Evolutionary conservation across 2,329 filamentous ascomycete genomes (phyloP).

Genomic region (Arthrobotrys iridis): DNA sequence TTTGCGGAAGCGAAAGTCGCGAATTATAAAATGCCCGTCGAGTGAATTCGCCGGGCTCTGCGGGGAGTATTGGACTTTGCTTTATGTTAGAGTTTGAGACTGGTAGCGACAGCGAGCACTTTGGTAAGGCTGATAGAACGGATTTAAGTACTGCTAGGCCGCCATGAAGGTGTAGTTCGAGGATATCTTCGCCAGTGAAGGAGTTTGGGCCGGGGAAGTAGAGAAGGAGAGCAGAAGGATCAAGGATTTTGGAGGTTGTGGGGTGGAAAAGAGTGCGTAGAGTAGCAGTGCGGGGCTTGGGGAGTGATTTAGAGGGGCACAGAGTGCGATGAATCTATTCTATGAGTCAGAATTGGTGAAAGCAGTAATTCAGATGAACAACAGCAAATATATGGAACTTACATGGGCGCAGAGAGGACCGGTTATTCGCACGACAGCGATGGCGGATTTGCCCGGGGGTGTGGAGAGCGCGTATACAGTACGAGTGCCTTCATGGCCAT

Average conservation of each 20-base stretch:
- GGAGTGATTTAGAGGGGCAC: constrained; percentile 68
- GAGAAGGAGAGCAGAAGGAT: constrained; percentile 81
- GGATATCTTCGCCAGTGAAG: constrained; percentile 88
- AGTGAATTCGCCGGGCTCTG: constrained; percentile 95
- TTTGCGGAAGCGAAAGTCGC: constrained; percentile 85
- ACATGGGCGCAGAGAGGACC: constrained; percentile 78
- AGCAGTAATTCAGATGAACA: constrained; percentile 13
- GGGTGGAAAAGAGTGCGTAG: constrained; percentile 79
- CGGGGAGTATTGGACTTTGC: constrained; percentile 74
- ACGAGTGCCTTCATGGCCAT: neutral
- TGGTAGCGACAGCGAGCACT: constrained; percentile 60
- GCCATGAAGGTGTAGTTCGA: constrained; percentile 95
- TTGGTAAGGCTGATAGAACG: constrained; percentile 79
- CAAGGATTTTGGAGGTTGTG: constrained; percentile 66
- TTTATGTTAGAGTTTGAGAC: constrained; percentile 11
- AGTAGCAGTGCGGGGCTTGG: constrained; percentile 72
- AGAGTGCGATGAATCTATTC: constrained; percentile 72
- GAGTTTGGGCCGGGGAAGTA: constrained; percentile 84
- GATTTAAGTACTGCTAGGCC: constrained; percentile 88
- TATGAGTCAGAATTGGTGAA: constrained; percentile 21
- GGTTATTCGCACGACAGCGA: constrained; percentile 88
- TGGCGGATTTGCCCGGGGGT: constrained; percentile 83
- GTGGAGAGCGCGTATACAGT: constrained; percentile 96
- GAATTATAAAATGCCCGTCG: constrained; percentile 88
- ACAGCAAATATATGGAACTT: constrained; percentile 57